Evolutionary conservation across 208 protist species (phyloP), one percentile per base, ranked within the genome.

Genomic region (Herpetomonas samuelpessoai): DNA sequence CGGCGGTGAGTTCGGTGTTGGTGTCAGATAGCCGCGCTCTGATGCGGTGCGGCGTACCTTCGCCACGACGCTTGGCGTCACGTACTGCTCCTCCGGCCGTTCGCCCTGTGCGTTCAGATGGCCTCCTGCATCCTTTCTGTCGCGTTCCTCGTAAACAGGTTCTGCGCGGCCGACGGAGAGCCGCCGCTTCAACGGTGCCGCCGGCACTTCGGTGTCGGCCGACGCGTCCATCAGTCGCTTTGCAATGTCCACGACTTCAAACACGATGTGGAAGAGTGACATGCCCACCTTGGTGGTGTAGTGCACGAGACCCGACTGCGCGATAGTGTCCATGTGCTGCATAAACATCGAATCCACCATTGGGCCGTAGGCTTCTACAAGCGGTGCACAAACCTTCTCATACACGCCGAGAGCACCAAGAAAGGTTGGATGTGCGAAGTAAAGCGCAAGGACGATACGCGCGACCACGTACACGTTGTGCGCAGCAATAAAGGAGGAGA

Each of bases 401-500:
- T 93, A 91, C 25, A 80, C 52, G 4, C 47, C 39, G 52, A 72
- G 41, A 7, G 87, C 83, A 2, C 87, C 87, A 25, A 76, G 58
- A 51, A 88, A 79, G 44, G 65, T 75, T 18, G 81, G 79, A 45
- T 93, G 75, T 16, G 76, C 54, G 27, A 88, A 66, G 63, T 91
- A 93, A 18, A 91, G 39, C 10, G 71, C 74, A 0, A 88, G 35
- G 14, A 81, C 62, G 31, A 91, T 88, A 29, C 86, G 80, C 21
- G 65, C 62, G 9, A 69, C 55, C 12, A 79, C 38, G 65, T 87
- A 88, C 4, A 86, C 54, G 50, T 61, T 64, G 24, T 73, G 72
- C 67, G 81, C 76, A 6, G 83, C 80, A 16, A 93, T 74, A 29
- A 91, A 71, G 12, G 71, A 73, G 30, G 79, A 81, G 28, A 88